Base-by-base conservation (phyloP, 805 yeast genomes). In the Kazachstania kunashirensis region DNA sequence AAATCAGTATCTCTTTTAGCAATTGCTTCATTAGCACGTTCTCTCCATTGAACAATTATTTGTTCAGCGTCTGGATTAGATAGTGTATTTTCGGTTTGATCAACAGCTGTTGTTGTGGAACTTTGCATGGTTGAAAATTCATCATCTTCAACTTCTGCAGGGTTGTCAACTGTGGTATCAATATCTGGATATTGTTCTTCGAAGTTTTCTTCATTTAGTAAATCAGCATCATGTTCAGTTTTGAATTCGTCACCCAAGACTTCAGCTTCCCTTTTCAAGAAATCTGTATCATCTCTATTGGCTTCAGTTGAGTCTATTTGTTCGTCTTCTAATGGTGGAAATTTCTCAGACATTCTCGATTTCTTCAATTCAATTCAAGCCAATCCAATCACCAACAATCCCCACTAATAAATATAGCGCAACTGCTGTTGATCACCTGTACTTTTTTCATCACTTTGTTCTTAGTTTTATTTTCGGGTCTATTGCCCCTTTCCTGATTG, bases 1-100 rank as follows among this genome's bases (percentile, higher is more conserved):
- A 81, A 79, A 44, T 74, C 75, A 47, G 71, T 78, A 53, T 89
- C 97, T 54, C 94, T 74, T 52, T 83, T 75, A 37, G 71, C 66
- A 43, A 89, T 78, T 57, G 86, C 95, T 40, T 81, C 67, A 33
- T 76, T 81, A 52, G 85, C 74, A 50, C 85, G 78, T 50, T 76
- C 79, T 55, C 73, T 77, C 98, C 98, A 89, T 55, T 79, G 84
- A 49, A 66, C 59, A 35, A 43, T 31, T 10, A 38, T 16, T 29
- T 37, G 18, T 13, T 77, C 57, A 21, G 79, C 77, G 48, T 69
- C 73, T 41, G 29, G 28, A 25, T 40, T 40, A n/a, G 28, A 21
- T 76, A 79, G 17, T 68, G 66, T n/a, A 25, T 23, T 29, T 5
- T 42, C 51, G 33, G 48, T 50, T 33, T 53, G 29, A 46, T 21